Base-by-base conservation (phyloP, 129 eudicot genomes). In the Ambrosia artemisiifolia region DNA sequence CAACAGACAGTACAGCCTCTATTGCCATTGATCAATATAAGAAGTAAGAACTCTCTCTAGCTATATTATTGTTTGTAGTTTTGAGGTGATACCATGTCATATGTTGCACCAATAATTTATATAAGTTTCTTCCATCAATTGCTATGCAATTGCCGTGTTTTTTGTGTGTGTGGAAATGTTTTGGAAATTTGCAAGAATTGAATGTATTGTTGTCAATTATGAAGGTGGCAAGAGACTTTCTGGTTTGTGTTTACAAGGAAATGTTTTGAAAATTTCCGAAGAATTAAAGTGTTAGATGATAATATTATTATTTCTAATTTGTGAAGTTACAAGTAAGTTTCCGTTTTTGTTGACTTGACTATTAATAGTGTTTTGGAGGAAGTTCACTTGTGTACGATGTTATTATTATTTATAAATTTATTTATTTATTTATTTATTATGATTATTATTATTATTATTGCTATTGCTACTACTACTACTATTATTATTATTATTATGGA, bases 1-100 rank as follows among this genome's bases (percentile, higher is more conserved):
- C 80, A 60, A 80, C 82, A 6, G 70, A 61, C 12, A 61, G 75
- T 2, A 84, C 80, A 18, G 88, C 76, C 48, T 72, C 82, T 24
- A 84, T 48, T 1, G 77, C 88, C 88, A 80, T 84, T 53, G 44
- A 35, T 35, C 46, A 20, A 20, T 5, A 28, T 48, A 11, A 48
- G 16, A 55, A 36, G 6, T 9, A 3, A 70, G 24, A 50, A 9
- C 71, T 70, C 30, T 50, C 16, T n/a, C 10, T 7, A 12, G 35
- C 24, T 7, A 12, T 14, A 4, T 3, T 36, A 7, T 36, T 36
- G 42, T 36, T 36, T 36, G 17, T 12, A 14, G 64, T 49, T 64
- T 32, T 6, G 55, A 11, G 38, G 65, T 74, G 55, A 63, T 74
- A 63, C 50, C 18, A 59, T 1, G 77, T 44, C 11, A 12, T 32